Evolutionary conservation across 2,329 filamentous ascomycete genomes (phyloP), one percentile per base, ranked within the genome.

Genomic region (Microdochium paspali): DNA sequence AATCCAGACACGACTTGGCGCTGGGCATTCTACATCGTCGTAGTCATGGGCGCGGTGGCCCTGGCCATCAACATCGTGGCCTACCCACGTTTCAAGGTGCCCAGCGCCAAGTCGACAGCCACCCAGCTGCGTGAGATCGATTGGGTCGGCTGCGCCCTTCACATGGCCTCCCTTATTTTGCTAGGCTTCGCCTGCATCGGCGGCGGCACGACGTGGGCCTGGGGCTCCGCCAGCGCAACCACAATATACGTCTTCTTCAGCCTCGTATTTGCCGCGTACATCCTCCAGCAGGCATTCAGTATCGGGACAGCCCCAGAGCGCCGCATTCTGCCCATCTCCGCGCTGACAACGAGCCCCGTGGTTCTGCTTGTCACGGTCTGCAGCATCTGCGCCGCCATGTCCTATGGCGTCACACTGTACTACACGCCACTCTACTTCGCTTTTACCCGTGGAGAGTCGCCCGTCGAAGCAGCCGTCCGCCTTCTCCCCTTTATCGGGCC

Each of bases 351-450:
- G 6, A 57, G 60, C 7, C 58, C 62, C 3, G 63, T 65, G 12
- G 55, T 70, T 15, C 46, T 72, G 1, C 56, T 77, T 0, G 57
- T 77, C 1, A 71, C 66, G 53, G 56, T 74, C 25, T 60, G 62
- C 6, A 70, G 65, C 1, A 56, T 61, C 2, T 61, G 59, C 26
- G 61, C 62, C 0, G 65, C 61, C 6, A 60, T 65, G 3, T 59
- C 59, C 9, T 64, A 67, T 49, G 69, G 66, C 13, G 59, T 70
- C 43, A 54, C 65, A 0, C 61, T 74, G 6, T 80, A 79, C 60
- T 77, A 70, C 55, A 69, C 76, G 24, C 74, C 75, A 0, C 56
- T 78, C 7, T 76, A 67, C 57, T 77, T 77, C 59, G 67, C 73
- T 49, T 77, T 76, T 53, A 65, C 63, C 1, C 58, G 60, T 3